Percentiles rank a stretch among this genome's conserved stretches.
phyloP scores from a whole-genome alignment of 2,329 filamentous ascomycete genomes.

The Chrysosporium keratinophilum region DNA sequence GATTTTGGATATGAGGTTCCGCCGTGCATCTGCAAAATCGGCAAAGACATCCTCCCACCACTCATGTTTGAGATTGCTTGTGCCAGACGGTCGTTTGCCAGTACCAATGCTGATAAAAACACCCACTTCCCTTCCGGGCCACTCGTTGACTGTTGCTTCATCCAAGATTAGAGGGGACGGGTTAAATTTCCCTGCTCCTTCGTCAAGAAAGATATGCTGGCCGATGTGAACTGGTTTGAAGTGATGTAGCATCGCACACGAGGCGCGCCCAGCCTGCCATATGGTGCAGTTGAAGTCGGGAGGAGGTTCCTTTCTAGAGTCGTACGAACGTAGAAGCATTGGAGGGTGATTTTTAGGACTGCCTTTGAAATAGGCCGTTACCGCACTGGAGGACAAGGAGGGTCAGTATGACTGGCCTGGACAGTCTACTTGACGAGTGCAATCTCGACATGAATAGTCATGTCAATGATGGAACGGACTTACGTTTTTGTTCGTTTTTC shows the following conservation, averaged over 20 bases:
- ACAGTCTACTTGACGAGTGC: not conserved
- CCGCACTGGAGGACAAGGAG: constrained; percentile 49
- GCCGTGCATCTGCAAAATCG: constrained; percentile 75
- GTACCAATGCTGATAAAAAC: constrained; percentile 93
- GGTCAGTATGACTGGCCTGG: not conserved
- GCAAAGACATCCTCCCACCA: constrained; percentile 87
- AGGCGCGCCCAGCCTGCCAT: constrained; percentile 95
- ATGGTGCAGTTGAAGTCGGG: constrained; percentile 91
- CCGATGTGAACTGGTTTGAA: constrained; percentile 95
- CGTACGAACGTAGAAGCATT: constrained; percentile 79
- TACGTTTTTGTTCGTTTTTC: constrained; percentile 85
- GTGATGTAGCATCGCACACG: constrained; percentile 75
- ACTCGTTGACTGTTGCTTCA: constrained; percentile 84
- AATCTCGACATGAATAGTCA: no score
- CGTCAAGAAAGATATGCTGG: constrained; percentile 87
- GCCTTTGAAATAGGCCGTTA: constrained; percentile 84
- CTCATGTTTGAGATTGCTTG: constrained; percentile 56
- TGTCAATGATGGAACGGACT: no score
- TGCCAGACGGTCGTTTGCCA: constrained; percentile 66
- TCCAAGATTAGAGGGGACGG: constrained; percentile 76
- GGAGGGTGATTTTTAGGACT: constrained; percentile 58
- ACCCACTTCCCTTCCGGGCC: constrained; percentile 85
- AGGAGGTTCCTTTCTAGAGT: constrained; percentile 81
- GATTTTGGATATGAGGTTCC: constrained; percentile 78
- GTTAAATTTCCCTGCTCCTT: constrained; percentile 85